Evolutionary conservation across 1,139 yeast species (phyloP), one percentile per base, ranked within the genome.

Genomic region (Protomyces pachydermus): DNA sequence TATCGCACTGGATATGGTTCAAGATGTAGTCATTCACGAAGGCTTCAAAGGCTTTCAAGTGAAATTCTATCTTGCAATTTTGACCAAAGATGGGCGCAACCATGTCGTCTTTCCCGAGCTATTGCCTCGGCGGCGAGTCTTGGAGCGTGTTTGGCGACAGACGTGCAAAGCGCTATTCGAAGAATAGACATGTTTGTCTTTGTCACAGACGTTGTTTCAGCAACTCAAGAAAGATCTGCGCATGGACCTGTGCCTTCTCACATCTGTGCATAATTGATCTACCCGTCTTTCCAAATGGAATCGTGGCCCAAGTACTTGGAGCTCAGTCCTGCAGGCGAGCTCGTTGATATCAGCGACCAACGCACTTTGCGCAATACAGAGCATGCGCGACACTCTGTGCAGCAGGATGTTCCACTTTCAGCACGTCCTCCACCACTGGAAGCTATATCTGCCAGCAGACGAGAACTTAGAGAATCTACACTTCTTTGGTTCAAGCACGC

Each of bases 1-100:
- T 46, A 57, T 57, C 12, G 55, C 61, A 12, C 51, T 45, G 25
- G 61, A 20, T 16, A 6, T 50, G 61, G 78, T 83, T 65, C 78
- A 82, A 12, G 87, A 83, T 70, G 74, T 84, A 51, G 81, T 83
- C n/a, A 79, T 83, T 45, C 85, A 83, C 68, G 87, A 83, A 69
- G 85, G 83, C 1, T 83, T 83, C 70, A 79, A 78, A 65, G 83
- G 84, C 4, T 81, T 81, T 69, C 83, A 82, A 69, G 85, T 83
- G 25, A 78, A 80, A 6, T 82, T 79, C 69, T 81, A 82, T 68
- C 73, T 83, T 74, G 81, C 83, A 66, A 75, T 84, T 1, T 73
- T 83, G 57, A 78, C 82, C 25, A 76, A 77, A 55, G 70, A 73
- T 60, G 74, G 70, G 18, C 67, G 67, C 60, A 68, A 69, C 65